A percentile compares a stretch with the other conserved stretches of the same genome.
Conservation (phyloP, 306 rosid genomes). For the Cicer judaicum region DNA sequence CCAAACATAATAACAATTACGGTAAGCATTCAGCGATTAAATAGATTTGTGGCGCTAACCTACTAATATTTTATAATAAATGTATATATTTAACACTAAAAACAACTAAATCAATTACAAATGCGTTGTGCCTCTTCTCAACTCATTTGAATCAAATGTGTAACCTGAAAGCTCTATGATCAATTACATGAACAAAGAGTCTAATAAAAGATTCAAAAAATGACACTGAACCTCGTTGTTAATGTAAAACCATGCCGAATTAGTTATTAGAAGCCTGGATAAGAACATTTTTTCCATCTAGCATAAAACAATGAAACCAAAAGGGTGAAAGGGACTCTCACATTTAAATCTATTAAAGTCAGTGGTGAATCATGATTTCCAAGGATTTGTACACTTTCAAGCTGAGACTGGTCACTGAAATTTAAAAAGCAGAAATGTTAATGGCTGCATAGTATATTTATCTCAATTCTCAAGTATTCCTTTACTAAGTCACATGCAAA, state of each 20-base stretch:
- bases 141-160: conserved; percentile 13
- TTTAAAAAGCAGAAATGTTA: conserved; percentile 43
- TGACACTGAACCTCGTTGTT: neutral
- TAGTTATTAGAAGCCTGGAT: conserved; percentile 19
- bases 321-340: conserved; percentile 60
- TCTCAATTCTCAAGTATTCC: conserved; percentile 28
- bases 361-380: conserved; percentile 80
- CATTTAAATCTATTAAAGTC: conserved; percentile 70
- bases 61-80: conserved; percentile 17
- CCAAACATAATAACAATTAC: conserved; percentile 44
- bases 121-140: conserved; percentile 4
- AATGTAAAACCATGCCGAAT: conserved; percentile 18
- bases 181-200: conserved; percentile 20
- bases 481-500: neutral
- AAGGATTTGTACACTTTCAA: conserved; percentile 71
- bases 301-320: conserved; percentile 27
- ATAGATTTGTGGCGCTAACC: conserved; percentile 4
- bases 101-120: neutral
- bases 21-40: conserved; percentile 39
- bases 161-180: conserved; percentile 28
- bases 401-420: conserved; percentile 81
- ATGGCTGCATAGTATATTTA: conserved; percentile 15
- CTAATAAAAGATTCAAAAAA: conserved; percentile 21
- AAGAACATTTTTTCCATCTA: conserved; percentile 18
- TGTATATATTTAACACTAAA: neutral